Conservation (phyloP, 345 rosid species). For the Raphanus raphanistrum region DNA sequence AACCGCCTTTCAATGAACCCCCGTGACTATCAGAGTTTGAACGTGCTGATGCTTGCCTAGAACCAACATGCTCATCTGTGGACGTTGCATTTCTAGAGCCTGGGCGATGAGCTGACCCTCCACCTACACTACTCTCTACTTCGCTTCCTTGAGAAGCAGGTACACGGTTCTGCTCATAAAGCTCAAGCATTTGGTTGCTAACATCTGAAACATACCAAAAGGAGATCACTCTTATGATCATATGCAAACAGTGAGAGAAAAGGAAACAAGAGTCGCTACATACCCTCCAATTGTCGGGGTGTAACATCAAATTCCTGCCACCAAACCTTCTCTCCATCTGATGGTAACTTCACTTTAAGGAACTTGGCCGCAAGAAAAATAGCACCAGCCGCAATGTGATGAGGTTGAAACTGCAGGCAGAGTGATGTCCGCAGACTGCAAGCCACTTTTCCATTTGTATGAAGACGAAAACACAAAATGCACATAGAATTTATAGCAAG, state of each 20-base stretch:
- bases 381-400: slow-evolving; percentile 90
- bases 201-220: slow-evolving; percentile 58
- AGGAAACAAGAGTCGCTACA: slow-evolving; percentile 8
- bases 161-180: slow-evolving; percentile 82
- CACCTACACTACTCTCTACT: slow-evolving; percentile 78
- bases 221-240: not conserved
- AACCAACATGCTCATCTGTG: slow-evolving; percentile 48
- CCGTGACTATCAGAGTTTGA: slow-evolving; percentile 51
- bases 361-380: slow-evolving; percentile 99
- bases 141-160: slow-evolving; percentile 80
- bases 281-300: slow-evolving; percentile 94
- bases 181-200: slow-evolving; percentile 93
- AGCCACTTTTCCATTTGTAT: slow-evolving; percentile 55
- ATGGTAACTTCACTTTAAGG: slow-evolving; percentile 97
- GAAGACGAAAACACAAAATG: slow-evolving; percentile 54
- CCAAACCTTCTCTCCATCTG: slow-evolving; percentile 97
- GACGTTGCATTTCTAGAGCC: slow-evolving; percentile 51
- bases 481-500: slow-evolving; percentile 43
- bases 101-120: slow-evolving; percentile 50
- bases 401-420: slow-evolving; percentile 99
- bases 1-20: slow-evolving; percentile 38
- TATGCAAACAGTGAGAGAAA: not conserved
- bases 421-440: slow-evolving; percentile 99
- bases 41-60: slow-evolving; percentile 50
- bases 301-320: slow-evolving; percentile 99